A percentile compares a stretch with the other conserved stretches of the same genome.
phyloP scores from a whole-genome alignment of 2,329 filamentous ascomycete species.

The Aspergillus candidus region DNA sequence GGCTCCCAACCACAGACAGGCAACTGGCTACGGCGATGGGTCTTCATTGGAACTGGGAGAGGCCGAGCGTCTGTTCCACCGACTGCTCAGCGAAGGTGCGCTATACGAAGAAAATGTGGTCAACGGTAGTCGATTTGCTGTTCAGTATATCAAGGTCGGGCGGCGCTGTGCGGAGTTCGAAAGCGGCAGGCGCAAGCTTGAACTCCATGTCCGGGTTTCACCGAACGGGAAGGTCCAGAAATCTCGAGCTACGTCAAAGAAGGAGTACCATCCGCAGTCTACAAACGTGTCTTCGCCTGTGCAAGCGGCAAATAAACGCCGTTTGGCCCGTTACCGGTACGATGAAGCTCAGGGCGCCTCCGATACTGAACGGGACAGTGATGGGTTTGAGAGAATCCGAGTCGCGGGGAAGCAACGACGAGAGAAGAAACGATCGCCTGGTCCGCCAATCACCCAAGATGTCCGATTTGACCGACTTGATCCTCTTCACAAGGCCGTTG shows the following conservation, averaged over 20 bases:
- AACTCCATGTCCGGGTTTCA: conserved; percentile 50
- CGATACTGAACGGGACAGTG: conserved; percentile 36
- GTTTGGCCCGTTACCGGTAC: conserved; percentile 23
- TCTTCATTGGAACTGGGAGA: conserved; percentile 66
- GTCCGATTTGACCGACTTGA: conserved; percentile 38
- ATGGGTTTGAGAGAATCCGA: conserved; percentile 40
- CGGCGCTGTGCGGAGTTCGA: conserved; percentile 44
- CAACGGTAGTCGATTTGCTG: conserved; percentile 61
- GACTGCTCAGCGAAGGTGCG: conserved; percentile 66
- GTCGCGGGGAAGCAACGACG: conserved; percentile 26
- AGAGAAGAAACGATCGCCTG: conserved; percentile 26
- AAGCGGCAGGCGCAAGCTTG: conserved; percentile 39
- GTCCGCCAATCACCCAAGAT: conserved; percentile 44
- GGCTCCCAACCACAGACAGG: conserved; percentile 44
- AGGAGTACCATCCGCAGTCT: conserved; percentile 51
- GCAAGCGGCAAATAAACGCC: conserved; percentile 40
- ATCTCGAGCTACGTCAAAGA: conserved; percentile 31
- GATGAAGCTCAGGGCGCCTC: conserved; percentile 18
- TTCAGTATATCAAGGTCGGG: conserved; percentile 55
- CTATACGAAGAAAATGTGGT: conserved; percentile 64
- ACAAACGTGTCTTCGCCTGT: conserved; percentile 63
- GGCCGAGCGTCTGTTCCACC: conserved; percentile 76
- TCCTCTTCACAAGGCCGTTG: conserved; percentile 38
- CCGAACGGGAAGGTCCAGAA: conserved; percentile 33
- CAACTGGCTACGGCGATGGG: conserved; percentile 62